A percentile compares a stretch with the other conserved stretches of the same genome.
Evolutionary conservation across 108 stramenopile genomes (phyloP).

Genomic region (Cafeteria roenbergensis): DNA sequence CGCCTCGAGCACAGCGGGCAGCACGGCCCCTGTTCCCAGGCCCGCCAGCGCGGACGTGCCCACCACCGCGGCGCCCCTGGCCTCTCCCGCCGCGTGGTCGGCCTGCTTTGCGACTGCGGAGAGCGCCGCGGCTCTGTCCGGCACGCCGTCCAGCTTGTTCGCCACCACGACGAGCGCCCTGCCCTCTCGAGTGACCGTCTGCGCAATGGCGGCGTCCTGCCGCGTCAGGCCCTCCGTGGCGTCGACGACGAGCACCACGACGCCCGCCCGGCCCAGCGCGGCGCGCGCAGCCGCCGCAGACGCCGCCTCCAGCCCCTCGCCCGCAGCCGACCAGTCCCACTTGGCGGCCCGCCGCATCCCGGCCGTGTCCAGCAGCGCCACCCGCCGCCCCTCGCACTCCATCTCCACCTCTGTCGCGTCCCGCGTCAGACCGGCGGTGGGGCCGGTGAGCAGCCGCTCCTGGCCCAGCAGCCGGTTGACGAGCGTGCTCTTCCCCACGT

Average conservation of each 20-base stretch:
- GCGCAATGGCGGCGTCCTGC: conserved; percentile 45
- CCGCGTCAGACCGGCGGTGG: conserved; percentile 83
- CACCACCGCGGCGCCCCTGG: conserved; percentile 4
- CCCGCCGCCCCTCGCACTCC: conserved; percentile 63
- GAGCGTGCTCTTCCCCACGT: conserved; percentile 86
- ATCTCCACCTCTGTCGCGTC: conserved; percentile 89
- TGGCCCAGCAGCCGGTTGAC: conserved; percentile 76
- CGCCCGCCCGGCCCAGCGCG: conserved; percentile 9
- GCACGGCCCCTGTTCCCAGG: neutral
- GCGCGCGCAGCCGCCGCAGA: neutral
- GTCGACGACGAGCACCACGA: conserved; percentile 75
- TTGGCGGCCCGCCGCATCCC: conserved; percentile 60
- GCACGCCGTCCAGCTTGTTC: conserved; percentile 95
- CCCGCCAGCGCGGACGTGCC: conserved; percentile 2
- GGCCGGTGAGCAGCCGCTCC: conserved; percentile 62
- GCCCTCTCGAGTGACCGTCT: conserved; percentile 80
- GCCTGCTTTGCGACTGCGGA: neutral
- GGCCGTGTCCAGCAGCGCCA: conserved; percentile 91
- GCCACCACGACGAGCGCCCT: conserved; percentile 82
- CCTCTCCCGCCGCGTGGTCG: neutral
- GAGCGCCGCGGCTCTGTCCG: conserved; percentile 59
- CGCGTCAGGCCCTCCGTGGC: conserved; percentile 84
- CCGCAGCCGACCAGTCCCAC: neutral
- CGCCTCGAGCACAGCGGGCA: conserved; percentile 3
- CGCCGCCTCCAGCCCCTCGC: conserved; percentile 6